Evolutionary conservation across 106 monocot genomes (phyloP).

Genomic region (Apostasia shenzhenica): DNA sequence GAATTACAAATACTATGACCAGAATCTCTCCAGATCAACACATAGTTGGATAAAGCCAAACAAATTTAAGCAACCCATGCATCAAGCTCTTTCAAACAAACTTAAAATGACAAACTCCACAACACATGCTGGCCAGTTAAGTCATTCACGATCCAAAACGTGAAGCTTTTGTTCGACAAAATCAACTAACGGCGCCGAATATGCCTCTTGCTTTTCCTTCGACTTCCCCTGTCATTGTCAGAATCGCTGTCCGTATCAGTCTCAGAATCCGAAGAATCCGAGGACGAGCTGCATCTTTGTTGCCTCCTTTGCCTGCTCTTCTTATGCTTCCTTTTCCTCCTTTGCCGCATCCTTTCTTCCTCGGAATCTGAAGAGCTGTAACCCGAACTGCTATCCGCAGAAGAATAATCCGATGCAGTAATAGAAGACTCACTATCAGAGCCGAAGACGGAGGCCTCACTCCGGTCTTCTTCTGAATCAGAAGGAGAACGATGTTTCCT

Average conservation of each 20-base stretch:
- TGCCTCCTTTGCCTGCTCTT: conserved; percentile 33
- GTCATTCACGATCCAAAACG: no score
- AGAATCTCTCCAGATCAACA: no score
- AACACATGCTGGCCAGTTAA: no score
- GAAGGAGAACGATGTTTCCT: conserved; percentile 51
- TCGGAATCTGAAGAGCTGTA: conserved; percentile 72
- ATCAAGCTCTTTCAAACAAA: no score
- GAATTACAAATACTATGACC: no score
- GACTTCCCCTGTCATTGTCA: conserved; percentile 33
- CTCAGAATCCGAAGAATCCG: conserved; percentile 59
- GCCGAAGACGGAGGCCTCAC: conserved; percentile 70
- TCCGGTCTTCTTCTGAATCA: conserved; percentile 43
- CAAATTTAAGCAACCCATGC: no score
- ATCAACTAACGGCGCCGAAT: conserved; percentile 27
- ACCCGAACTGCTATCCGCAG: conserved; percentile 54
- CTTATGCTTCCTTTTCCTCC: conserved; percentile 59
- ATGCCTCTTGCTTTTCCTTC: conserved; percentile 59
- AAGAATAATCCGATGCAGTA: conserved; percentile 52
- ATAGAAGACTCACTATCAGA: conserved; percentile 55
- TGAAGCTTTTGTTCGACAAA: no score
- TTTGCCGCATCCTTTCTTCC: conserved; percentile 33
- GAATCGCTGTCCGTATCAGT: conserved; percentile 63
- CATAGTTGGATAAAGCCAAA: no score
- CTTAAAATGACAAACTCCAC: no score
- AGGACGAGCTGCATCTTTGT: conserved; percentile 30